phyloP scores from a whole-genome alignment of 192 early-diverging fungal species.

The Paraglomus brasilianum region DNA sequence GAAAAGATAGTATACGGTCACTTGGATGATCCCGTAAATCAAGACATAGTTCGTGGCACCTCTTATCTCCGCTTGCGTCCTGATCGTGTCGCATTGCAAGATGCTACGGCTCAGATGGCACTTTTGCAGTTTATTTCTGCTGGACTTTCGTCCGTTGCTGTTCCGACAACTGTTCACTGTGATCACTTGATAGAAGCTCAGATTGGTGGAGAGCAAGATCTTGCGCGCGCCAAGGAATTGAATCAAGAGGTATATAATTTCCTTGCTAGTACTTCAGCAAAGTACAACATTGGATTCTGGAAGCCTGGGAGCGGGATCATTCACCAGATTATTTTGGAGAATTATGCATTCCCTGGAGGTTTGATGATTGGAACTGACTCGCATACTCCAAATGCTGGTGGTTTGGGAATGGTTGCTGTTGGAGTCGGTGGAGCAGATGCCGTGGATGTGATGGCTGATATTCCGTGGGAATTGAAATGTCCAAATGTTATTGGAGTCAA shows the following conservation, averaged over 20 bases:
- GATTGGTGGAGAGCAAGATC: slow-evolving; percentile 78
- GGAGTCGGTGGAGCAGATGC: slow-evolving; percentile 99
- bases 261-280: slow-evolving; percentile 76
- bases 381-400: slow-evolving; percentile 98
- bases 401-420: slow-evolving; percentile 93
- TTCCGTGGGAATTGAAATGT: slow-evolving; percentile 99
- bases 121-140: slow-evolving; percentile 98
- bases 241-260: slow-evolving; percentile 96
- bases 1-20: slow-evolving; percentile 99
- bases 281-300: slow-evolving; percentile 98
- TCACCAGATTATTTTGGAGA: slow-evolving; percentile 97
- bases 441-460: slow-evolving; percentile 98
- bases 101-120: slow-evolving; percentile 98
- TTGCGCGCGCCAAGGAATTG: slow-evolving; percentile 78
- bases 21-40: slow-evolving; percentile 91
- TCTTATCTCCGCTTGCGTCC: slow-evolving; percentile 96
- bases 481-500: slow-evolving; percentile 94
- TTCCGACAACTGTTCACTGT: slow-evolving; percentile 93
- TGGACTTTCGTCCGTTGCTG: slow-evolving; percentile 80
- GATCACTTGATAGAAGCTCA: slow-evolving; percentile 97
- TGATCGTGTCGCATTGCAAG: slow-evolving; percentile 98
- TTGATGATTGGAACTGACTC: slow-evolving; percentile 98
- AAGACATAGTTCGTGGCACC: slow-evolving; percentile 89
- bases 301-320: slow-evolving; percentile 90
- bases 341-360: slow-evolving; percentile 95